Percentiles rank a stretch among this genome's conserved stretches.
Conservation (phyloP, 306 rosid species). For the Cotoneaster glaucophyllus region DNA sequence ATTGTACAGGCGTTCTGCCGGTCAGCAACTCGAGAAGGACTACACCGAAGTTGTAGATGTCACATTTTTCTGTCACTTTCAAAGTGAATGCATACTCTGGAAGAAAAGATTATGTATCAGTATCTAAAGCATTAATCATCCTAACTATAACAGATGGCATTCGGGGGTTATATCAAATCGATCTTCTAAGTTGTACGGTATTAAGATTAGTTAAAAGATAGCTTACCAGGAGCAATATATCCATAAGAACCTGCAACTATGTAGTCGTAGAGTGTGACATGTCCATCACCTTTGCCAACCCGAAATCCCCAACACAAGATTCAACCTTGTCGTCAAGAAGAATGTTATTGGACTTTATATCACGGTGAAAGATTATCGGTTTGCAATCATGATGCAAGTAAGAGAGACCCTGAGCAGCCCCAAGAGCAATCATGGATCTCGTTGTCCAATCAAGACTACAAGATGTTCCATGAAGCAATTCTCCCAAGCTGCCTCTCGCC, state of each 20-base stretch:
- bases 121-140: not conserved
- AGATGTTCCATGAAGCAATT: constrained; percentile 54
- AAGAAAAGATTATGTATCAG: not conserved
- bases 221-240: constrained; percentile 85
- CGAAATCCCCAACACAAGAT: constrained; percentile 91
- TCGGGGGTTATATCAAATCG: not conserved
- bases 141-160: not conserved
- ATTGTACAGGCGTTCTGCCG: constrained; percentile 66
- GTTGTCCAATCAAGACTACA: constrained; percentile 58
- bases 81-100: constrained; percentile 84
- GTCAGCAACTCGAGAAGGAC: constrained; percentile 82
- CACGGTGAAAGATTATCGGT: constrained; percentile 77
- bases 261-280: constrained; percentile 74
- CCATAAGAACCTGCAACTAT: constrained; percentile 97
- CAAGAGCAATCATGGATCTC: constrained; percentile 75
- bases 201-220: not conserved
- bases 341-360: constrained; percentile 81
- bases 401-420: constrained; percentile 82
- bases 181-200: too few relatives aligned
- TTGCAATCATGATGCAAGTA: constrained; percentile 91
- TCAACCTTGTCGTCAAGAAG: constrained; percentile 72
- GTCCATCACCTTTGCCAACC: constrained; percentile 85
- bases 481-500: constrained; percentile 88
- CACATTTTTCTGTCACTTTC: constrained; percentile 86
- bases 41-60: constrained; percentile 77